Evolutionary conservation across 495 filamentous ascomycete species (phyloP).

Genomic region (Delitschia confertaspora): DNA sequence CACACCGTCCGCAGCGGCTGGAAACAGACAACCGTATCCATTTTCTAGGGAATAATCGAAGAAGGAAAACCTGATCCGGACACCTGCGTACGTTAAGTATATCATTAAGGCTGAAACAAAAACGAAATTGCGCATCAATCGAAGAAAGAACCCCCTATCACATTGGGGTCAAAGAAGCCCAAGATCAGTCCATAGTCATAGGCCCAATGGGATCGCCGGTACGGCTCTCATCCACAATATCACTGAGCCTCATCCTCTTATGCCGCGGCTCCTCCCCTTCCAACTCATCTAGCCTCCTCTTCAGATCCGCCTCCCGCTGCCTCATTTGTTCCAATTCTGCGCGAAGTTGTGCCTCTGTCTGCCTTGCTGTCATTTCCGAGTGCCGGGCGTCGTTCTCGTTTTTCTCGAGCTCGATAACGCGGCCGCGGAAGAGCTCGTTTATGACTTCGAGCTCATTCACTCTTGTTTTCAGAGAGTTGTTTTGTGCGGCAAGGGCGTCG

Average conservation of each 20-base stretch:
- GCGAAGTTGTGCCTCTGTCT: constrained; percentile 51
- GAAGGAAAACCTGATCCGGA: too few relatives aligned
- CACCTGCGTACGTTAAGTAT: too few relatives aligned
- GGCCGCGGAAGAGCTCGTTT: constrained; percentile 84
- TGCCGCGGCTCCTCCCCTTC: constrained; percentile 53
- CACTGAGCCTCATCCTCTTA: constrained; percentile 27
- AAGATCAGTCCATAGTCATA: too few relatives aligned
- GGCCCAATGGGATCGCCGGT: constrained; percentile 19
- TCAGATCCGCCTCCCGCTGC: constrained; percentile 71
- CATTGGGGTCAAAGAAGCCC: neutral
- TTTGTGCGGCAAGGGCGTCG: constrained; percentile 66
- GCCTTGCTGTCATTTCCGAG: constrained; percentile 45
- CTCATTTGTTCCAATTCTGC: constrained; percentile 65
- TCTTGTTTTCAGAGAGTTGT: constrained; percentile 76
- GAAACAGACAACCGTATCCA: too few relatives aligned
- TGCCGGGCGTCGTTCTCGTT: constrained; percentile 59
- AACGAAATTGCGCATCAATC: too few relatives aligned
- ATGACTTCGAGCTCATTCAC: constrained; percentile 93
- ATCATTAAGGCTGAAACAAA: too few relatives aligned
- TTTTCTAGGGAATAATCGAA: neutral
- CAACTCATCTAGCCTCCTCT: constrained; percentile 69
- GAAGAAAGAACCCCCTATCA: neutral
- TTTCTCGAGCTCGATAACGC: constrained; percentile 77
- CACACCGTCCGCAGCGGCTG: constrained; percentile 1
- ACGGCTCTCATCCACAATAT: constrained; percentile 24